Evolutionary conservation across 352 stramenopile genomes (phyloP), one percentile per base, ranked within the genome.

Genomic region (Phytophthora hibernalis): DNA sequence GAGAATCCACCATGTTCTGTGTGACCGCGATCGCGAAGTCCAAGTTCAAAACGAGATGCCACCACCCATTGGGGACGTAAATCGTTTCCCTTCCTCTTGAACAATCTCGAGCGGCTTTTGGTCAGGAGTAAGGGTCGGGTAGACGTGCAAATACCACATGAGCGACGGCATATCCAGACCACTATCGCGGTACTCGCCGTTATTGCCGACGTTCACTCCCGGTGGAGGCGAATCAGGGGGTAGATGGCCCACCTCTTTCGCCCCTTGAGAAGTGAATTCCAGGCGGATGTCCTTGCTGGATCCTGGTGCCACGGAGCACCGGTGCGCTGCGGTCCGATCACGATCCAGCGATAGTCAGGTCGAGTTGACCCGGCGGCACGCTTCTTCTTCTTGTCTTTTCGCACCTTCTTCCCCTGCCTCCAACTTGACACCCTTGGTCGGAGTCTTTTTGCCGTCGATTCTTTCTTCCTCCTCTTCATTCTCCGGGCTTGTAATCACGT

Each of bases 51-150:
- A 99, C 97, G 49, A 95, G 83, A 67, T 99, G 97, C 97, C 97
- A 99, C 97, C 97, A 99, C 16, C 97, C 96, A 63, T 95, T 97
- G 6, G 97, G 97, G 21, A 99, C 96, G 82, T 98, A 99, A 45
- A 99, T 90, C 5, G 97, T 94, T 65, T 99, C 97, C 97, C 97
- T 12, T 96, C 84, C 68, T 97, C 82, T 47, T 98, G 95, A 28
- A 98, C 84, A 3, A 96, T 74, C 59, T 96, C 86, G 11, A 89
- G 75, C 20, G 88, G 88, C 35, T 87, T 90, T 62, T 96, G 62
- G 48, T 91, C 80, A 7, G 84, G 76, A 31, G 64, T 51, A 26
- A 96, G 77, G 33, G 83, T 94, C 22, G 88, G 88, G 52, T 96
- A 96, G 18, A 96, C 84, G 60, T 95, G 79, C 18, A 96, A 56